Conservation (phyloP, 2,329 filamentous ascomycete species). For the Nakataea oryzae region DNA sequence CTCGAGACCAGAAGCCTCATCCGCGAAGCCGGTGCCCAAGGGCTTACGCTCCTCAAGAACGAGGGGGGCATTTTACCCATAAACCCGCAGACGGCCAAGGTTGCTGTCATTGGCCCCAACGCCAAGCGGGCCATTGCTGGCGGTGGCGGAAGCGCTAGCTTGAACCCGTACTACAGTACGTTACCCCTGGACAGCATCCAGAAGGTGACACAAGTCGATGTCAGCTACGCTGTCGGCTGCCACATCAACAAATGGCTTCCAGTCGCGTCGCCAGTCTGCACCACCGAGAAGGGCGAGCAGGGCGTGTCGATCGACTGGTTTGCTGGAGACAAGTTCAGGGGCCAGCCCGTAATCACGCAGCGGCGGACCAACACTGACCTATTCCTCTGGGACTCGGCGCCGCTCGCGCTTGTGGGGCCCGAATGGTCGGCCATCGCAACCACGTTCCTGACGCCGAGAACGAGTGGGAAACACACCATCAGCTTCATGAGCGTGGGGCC, state of each 20-base stretch:
- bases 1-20: slow-evolving; percentile 50
- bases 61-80: slow-evolving; percentile 49
- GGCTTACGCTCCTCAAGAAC: slow-evolving; percentile 55
- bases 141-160: slow-evolving; percentile 56
- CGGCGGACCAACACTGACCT: slow-evolving; percentile 54
- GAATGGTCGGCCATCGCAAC: slow-evolving; percentile 56
- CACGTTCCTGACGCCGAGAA: slow-evolving; percentile 46
- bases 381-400: slow-evolving; percentile 62
- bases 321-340: slow-evolving; percentile 51
- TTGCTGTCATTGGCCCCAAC: slow-evolving; percentile 59
- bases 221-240: slow-evolving; percentile 51
- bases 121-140: slow-evolving; percentile 57
- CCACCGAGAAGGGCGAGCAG: slow-evolving; percentile 40
- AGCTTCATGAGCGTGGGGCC: slow-evolving; percentile 60
- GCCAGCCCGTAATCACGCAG: slow-evolving; percentile 44
- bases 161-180: slow-evolving; percentile 60
- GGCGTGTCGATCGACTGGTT: slow-evolving; percentile 58
- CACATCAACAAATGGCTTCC: slow-evolving; percentile 58
- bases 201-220: slow-evolving; percentile 38
- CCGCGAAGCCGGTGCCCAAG: slow-evolving; percentile 49
- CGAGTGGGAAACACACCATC: slow-evolving; percentile 52
- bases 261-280: slow-evolving; percentile 49
- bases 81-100: slow-evolving; percentile 39
- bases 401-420: slow-evolving; percentile 45
- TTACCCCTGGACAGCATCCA: slow-evolving; percentile 54